phyloP scores from a whole-genome alignment of 495 filamentous ascomycete genomes.

The Penicillium cosmopolitanum region DNA sequence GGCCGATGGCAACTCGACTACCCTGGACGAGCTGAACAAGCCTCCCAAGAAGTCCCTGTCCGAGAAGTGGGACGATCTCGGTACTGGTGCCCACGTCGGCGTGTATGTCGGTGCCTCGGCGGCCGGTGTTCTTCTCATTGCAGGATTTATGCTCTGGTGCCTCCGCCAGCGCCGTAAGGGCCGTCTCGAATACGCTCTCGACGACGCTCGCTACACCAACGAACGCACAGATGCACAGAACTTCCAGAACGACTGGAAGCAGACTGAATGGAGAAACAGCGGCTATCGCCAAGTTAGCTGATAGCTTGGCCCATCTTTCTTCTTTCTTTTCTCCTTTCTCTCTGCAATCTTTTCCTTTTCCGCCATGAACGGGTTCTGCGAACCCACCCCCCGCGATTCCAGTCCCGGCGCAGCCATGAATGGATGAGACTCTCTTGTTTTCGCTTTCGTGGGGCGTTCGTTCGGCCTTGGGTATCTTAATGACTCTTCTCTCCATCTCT shows the following conservation, averaged over 20 bases:
- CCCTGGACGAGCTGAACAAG: slow-evolving; percentile 34
- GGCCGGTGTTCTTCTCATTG: slow-evolving; percentile 53
- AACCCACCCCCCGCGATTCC: slow-evolving; percentile 8
- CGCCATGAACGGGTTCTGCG: slow-evolving; percentile 24
- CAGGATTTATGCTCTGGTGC: slow-evolving; percentile 60
- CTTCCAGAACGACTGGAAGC: slow-evolving; percentile 49
- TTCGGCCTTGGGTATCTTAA: slow-evolving; percentile 13
- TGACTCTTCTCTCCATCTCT: slow-evolving; percentile 21
- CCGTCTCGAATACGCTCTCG: slow-evolving; percentile 61
- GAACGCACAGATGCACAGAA: slow-evolving; percentile 68
- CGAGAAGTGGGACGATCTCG: slow-evolving; percentile 63
- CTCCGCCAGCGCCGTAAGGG: slow-evolving; percentile 69
- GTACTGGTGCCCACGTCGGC: slow-evolving; percentile 57
- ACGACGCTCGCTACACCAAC: slow-evolving; percentile 55
- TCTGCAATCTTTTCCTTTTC: background rate
- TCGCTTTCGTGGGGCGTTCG: background rate
- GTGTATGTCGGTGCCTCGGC: slow-evolving; percentile 58
- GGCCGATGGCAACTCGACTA: slow-evolving; percentile 62
- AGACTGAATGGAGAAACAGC: slow-evolving; percentile 41
- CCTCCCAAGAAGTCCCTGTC: slow-evolving; percentile 48
- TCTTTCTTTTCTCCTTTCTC: background rate
- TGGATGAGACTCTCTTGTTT: slow-evolving; percentile 5
- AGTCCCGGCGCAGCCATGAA: slow-evolving; percentile 16
- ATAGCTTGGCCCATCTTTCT: background rate
- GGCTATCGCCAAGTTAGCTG: slow-evolving; percentile 42